These are phyloP conservation scores for Tetraselmis striata DNA, from an alignment of 139 green algal genomes.

Conservation along the genomic window DNA sequence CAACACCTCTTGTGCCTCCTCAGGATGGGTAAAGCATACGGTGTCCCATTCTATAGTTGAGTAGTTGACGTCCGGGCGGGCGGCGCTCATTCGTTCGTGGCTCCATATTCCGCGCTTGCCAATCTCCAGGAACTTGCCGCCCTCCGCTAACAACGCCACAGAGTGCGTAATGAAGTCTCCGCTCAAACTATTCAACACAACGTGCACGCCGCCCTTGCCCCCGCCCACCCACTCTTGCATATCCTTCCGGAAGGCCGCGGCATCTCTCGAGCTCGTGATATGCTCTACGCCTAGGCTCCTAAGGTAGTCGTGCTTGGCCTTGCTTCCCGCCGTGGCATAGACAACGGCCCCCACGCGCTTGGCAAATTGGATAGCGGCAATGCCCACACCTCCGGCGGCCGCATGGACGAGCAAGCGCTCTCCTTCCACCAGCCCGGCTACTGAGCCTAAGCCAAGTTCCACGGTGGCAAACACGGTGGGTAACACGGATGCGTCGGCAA, in stretches of 20 bases:
- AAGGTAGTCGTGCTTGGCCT: slow-evolving; percentile 58
- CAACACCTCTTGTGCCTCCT: background rate
- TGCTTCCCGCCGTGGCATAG: slow-evolving; percentile 63
- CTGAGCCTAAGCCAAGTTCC: slow-evolving; percentile 6
- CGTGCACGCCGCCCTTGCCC: slow-evolving; percentile 19
- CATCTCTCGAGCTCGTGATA: slow-evolving; percentile 52
- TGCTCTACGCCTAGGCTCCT: slow-evolving; percentile 35
- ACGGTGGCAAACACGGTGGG: slow-evolving; percentile 22
- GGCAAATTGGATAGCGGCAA: slow-evolving; percentile 59
- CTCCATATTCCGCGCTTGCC: slow-evolving; percentile 86
- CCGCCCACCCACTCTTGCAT: slow-evolving; percentile 14
- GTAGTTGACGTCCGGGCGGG: background rate
- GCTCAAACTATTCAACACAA: slow-evolving; percentile 15
- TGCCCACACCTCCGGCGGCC: slow-evolving; percentile 55
- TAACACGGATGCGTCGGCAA: background rate
- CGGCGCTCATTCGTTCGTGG: background rate
- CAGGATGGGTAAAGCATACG: background rate
- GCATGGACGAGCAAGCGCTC: slow-evolving; percentile 52
- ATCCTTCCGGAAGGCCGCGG: slow-evolving; percentile 44
- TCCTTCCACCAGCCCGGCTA: slow-evolving; percentile 13
- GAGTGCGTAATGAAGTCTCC: background rate
- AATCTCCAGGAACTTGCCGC: slow-evolving; percentile 74
- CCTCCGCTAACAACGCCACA: slow-evolving; percentile 41
- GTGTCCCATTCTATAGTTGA: background rate
- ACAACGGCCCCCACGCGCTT: slow-evolving; percentile 26